Conservation (phyloP, 2,329 filamentous ascomycete genomes). For the Ceratocystis eucalypticola region DNA sequence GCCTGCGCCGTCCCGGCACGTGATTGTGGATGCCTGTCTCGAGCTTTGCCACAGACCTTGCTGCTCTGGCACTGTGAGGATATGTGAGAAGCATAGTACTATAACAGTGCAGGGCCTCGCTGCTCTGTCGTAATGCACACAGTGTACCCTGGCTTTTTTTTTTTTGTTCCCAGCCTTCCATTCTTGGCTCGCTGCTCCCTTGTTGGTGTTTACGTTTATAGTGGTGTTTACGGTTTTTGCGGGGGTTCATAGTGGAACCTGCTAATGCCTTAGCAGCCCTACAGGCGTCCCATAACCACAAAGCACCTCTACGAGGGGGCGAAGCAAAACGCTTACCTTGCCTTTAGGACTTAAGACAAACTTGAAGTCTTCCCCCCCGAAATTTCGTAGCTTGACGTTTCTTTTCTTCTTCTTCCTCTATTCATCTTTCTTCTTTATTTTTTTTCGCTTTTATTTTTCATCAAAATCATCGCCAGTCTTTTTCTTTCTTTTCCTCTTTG, state of each 20-base stretch:
- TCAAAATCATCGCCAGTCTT: background rate
- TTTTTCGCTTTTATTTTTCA: conserved; percentile 6
- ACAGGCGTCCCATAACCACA: background rate
- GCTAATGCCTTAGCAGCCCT: background rate
- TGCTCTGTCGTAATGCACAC: background rate
- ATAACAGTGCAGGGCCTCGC: background rate
- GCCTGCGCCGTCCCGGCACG: background rate
- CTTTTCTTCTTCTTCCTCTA: background rate
- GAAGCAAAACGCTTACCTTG: background rate
- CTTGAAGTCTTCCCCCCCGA: background rate
- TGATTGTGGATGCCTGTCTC: background rate
- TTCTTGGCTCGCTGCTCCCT: conserved; percentile 1
- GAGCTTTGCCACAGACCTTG: background rate
- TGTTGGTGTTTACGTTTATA: background rate
- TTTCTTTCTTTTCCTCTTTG: background rate
- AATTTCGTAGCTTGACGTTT: background rate
- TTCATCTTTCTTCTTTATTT: conserved; percentile 10
- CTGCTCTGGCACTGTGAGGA: background rate
- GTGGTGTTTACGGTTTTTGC: background rate
- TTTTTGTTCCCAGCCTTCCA: conserved; percentile 1
- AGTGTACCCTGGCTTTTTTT: background rate
- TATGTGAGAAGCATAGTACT: background rate
- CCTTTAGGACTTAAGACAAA: background rate
- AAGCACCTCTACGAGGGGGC: background rate
- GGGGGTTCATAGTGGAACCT: too few species aligned